Percentiles rank a stretch among this genome's conserved stretches.
phyloP scores from a whole-genome alignment of 139 green algal species.

The Tetratostichococcus sp. region DNA sequence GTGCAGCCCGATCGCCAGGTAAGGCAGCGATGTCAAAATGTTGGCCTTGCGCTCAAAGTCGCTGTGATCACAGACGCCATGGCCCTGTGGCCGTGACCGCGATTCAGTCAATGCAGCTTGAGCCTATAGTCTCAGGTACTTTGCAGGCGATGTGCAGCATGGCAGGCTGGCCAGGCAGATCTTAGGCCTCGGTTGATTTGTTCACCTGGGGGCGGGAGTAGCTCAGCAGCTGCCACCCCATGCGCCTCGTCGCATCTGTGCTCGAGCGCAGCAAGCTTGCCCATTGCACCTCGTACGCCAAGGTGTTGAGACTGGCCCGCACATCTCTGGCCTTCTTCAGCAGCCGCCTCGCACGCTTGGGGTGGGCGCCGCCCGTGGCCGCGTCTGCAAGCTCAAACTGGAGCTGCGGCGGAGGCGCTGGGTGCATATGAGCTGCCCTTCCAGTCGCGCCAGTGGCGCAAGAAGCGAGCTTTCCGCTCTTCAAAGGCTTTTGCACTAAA shows the following conservation, averaged over 20 bases:
- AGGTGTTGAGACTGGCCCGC: background rate
- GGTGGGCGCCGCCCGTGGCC: background rate
- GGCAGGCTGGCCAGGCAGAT: too few relatives aligned
- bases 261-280: background rate
- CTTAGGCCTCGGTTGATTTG: too few relatives aligned
- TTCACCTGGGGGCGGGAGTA: background rate
- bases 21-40: constrained; percentile 60
- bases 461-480: too few relatives aligned
- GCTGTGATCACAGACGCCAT: constrained; percentile 40
- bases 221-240: background rate
- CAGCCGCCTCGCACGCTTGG: background rate
- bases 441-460: too few relatives aligned
- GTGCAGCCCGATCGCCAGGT: constrained; percentile 43
- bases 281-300: background rate
- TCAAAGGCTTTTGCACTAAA: too few relatives aligned
- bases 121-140: too few relatives aligned
- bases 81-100: background rate
- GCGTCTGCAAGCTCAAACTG: background rate
- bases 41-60: constrained; percentile 50
- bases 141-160: too few relatives aligned
- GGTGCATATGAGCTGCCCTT: too few relatives aligned
- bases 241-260: background rate
- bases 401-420: background rate
- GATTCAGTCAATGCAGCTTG: too few relatives aligned
- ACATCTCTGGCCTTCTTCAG: background rate